Conservation (phyloP, 225 moss, liverwort and hornwort species). For the Polytrichum formosum region DNA sequence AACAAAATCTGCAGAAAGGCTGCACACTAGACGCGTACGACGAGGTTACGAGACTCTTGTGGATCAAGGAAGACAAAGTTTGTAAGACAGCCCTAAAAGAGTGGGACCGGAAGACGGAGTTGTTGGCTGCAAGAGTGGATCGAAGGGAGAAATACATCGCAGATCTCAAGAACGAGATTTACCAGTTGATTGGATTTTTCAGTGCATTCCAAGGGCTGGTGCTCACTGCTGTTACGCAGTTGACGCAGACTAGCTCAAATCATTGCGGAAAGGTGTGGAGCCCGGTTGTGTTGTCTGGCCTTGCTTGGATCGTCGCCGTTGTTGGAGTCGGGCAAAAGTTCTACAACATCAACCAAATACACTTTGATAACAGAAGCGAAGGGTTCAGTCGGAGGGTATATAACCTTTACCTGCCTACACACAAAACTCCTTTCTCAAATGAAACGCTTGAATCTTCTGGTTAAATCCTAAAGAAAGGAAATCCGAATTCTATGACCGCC, state of each 20-base stretch:
- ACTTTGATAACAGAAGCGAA: not conserved
- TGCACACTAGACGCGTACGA: conserved; percentile 1
- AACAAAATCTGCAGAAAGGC: too few relatives aligned
- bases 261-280: conserved; percentile 22
- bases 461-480: too few relatives aligned
- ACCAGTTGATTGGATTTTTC: conserved; percentile 23
- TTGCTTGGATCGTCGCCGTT: conserved; percentile 8
- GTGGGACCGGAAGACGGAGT: conserved; percentile 18
- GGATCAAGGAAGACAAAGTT: conserved; percentile 17
- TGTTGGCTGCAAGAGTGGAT: conserved; percentile 14
- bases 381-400: not conserved
- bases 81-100: conserved; percentile 10
- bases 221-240: conserved; percentile 30
- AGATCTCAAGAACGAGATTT: conserved; percentile 21
- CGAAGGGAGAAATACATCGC: conserved; percentile 14
- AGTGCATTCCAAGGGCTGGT: conserved; percentile 27
- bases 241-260: conserved; percentile 2
- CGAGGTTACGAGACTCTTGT: conserved; percentile 19
- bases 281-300: conserved; percentile 11
- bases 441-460: too few relatives aligned
- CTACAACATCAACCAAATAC: conserved; percentile 4
- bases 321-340: conserved; percentile 21
- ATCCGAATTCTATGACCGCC: too few relatives aligned
- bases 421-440: too few relatives aligned
- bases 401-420: not conserved